These are phyloP conservation scores for Alectoria sarmentosa DNA, from an alignment of 495 filamentous ascomycete species.

Conservation along the genomic window DNA sequence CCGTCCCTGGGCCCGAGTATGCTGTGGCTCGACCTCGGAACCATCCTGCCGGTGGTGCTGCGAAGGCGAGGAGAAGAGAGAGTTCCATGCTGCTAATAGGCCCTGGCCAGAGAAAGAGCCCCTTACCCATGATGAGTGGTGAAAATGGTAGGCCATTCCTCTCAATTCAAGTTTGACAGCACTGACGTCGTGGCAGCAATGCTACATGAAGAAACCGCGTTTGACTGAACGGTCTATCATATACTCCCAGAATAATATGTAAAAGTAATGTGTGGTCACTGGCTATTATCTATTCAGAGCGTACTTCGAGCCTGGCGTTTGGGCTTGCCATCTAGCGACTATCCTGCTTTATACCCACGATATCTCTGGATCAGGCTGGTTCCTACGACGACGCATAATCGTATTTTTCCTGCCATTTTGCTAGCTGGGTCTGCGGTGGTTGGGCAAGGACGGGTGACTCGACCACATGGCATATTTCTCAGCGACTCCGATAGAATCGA, in stretches of 20 bases:
- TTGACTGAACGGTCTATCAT: constrained; percentile 11
- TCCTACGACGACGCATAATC: constrained; percentile 3
- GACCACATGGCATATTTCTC: background rate
- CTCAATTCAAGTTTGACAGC: background rate
- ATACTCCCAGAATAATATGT: constrained; percentile 16
- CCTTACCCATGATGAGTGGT: constrained; percentile 22
- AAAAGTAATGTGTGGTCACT: constrained; percentile 18
- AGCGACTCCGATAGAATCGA: background rate
- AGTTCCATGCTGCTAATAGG: constrained; percentile 54
- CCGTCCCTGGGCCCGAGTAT: constrained; percentile 33
- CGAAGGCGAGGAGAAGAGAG: constrained; percentile 49
- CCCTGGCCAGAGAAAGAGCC: constrained; percentile 28
- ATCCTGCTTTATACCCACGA: constrained; percentile 12
- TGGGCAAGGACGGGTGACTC: background rate
- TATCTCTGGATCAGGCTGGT: constrained; percentile 11
- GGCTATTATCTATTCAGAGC: background rate
- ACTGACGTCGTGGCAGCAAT: constrained; percentile 5
- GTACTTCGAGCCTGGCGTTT: constrained; percentile 11
- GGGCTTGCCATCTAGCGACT: constrained; percentile 7
- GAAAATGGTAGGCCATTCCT: constrained; percentile 13
- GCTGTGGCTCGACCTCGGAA: constrained; percentile 36
- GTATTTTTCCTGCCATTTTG: background rate
- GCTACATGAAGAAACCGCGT: constrained; percentile 11
- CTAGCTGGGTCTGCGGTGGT: background rate
- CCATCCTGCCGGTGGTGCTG: constrained; percentile 34